Evolutionary conservation across 345 rosid species (phyloP), one percentile per base, ranked within the genome.

Genomic region (Rhizophora apiculata): DNA sequence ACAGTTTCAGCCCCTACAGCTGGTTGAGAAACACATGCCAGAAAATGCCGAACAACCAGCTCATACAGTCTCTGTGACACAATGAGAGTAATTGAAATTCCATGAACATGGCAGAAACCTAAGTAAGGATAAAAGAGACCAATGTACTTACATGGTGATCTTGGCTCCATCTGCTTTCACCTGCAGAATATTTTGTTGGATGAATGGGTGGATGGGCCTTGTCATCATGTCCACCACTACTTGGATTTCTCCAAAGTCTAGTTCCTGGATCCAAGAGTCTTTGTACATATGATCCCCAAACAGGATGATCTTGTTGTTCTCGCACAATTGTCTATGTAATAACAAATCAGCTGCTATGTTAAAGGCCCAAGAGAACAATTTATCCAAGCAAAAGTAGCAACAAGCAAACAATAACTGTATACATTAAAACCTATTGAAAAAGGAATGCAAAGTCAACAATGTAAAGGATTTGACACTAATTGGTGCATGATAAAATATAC

Each of bases 131-230:
- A 22, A 57, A 48, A 19, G 52, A 24, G 57, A 55, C 30, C 71
- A 58, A 46, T 65, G 48, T 46, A 75, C 91, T 80, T 78, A 90
- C 97, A 69, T 71, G 87, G 80, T 95, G 99, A 74, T 95, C 97
- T 76, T 85, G 89, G 64, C 88, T 95, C 99, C 97, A 95, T 61
- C 81, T 59, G 68, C 70, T 76, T 80, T 94, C 96, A 63, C 99
- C 99, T 60, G 85, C 54, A 58, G 97, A 94, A 86, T 83, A 94
- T 70, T 91, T 94, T 64, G 99, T 91, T 7, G 99, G 99, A 69
- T 94, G 99, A 68, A 94, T 94, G 65, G 99, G 99, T 65, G 99
- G 99, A 73, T 94, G 99, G 53, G 99, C 99, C 81, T 94, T 91
- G 82, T 94, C 99, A 73, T 94, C 99, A 76, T 88, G 99, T 61